A percentile compares a stretch with the other conserved stretches of the same genome.
Conservation (phyloP, 2,329 filamentous ascomycete genomes). For the Aulographum hederae region DNA sequence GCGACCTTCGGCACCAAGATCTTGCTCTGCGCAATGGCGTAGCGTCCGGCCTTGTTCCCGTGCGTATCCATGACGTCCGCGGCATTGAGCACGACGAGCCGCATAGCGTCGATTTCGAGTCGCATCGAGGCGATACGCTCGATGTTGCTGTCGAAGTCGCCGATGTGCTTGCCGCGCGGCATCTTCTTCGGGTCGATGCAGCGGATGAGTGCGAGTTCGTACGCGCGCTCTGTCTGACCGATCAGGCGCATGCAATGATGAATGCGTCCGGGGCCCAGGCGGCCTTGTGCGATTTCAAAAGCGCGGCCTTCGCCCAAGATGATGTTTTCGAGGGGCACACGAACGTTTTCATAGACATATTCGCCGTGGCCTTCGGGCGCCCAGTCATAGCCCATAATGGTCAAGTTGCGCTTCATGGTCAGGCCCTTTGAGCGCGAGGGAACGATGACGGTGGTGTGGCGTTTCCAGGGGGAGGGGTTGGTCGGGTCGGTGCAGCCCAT, state of each 20-base stretch:
- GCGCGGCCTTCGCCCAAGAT: constrained; percentile 22
- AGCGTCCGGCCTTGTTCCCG: constrained; percentile 21
- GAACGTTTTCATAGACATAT: constrained; percentile 22
- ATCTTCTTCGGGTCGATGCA: constrained; percentile 19
- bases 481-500: constrained; percentile 21
- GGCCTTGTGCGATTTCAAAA: constrained; percentile 24
- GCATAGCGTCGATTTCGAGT: constrained; percentile 21
- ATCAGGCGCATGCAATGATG: constrained; percentile 25
- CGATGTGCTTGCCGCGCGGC: constrained; percentile 21
- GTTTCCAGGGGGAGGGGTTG: constrained; percentile 21
- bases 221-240: constrained; percentile 24
- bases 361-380: constrained; percentile 24
- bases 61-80: constrained; percentile 23
- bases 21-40: constrained; percentile 24
- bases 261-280: constrained; percentile 22
- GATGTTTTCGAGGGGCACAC: constrained; percentile 21
- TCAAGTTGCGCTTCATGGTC: constrained; percentile 20
- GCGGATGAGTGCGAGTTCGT: constrained; percentile 21
- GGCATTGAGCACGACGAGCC: constrained; percentile 22
- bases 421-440: constrained; percentile 19
- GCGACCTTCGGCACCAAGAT: constrained; percentile 22
- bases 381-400: constrained; percentile 24
- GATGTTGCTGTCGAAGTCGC: constrained; percentile 23
- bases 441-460: constrained; percentile 22
- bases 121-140: constrained; percentile 23